Evolutionary conservation across 768 basidiomycete species (phyloP).

Genomic region (Trametes meyenii): DNA sequence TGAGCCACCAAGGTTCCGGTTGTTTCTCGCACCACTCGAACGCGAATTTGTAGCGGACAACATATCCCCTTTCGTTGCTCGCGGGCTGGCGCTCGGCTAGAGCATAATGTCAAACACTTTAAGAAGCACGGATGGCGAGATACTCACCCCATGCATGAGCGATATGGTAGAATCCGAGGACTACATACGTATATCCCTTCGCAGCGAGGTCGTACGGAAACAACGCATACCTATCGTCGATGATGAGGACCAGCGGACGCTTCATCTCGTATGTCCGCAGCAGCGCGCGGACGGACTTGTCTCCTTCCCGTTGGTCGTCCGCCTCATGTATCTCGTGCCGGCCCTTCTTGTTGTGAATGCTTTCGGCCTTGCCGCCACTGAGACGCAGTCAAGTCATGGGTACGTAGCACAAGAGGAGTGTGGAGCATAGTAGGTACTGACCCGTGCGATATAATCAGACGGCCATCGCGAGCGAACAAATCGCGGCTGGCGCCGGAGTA

Average conservation of each 20-base stretch:
- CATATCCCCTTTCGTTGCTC: constrained; percentile 47
- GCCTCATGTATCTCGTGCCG: constrained; percentile 46
- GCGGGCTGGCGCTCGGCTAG: constrained; percentile 68
- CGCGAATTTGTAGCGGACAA: constrained; percentile 81
- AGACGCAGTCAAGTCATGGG: not conserved
- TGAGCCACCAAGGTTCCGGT: constrained; percentile 55
- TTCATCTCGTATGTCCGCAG: constrained; percentile 55
- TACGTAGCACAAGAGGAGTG: not conserved
- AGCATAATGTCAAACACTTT: constrained; percentile 9
- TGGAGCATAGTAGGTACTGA: constrained; percentile 35
- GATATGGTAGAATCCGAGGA: constrained; percentile 75
- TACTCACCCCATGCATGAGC: constrained; percentile 68
- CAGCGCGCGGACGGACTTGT: constrained; percentile 72
- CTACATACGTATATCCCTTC: constrained; percentile 51
- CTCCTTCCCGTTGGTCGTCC: constrained; percentile 67
- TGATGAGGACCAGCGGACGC: constrained; percentile 68
- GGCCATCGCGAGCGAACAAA: constrained; percentile 62
- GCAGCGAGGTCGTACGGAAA: constrained; percentile 72
- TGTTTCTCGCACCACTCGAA: constrained; percentile 85
- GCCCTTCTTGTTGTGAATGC: constrained; percentile 47
- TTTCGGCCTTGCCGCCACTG: constrained; percentile 74
- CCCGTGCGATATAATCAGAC: constrained; percentile 84
- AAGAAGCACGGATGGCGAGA: not conserved
- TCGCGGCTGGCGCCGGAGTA: constrained; percentile 58
- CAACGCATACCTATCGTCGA: constrained; percentile 70